Percentiles rank a stretch among this genome's conserved stretches.
Conservation (phyloP, 345 rosid species). For the Eucalyptus regnans region DNA sequence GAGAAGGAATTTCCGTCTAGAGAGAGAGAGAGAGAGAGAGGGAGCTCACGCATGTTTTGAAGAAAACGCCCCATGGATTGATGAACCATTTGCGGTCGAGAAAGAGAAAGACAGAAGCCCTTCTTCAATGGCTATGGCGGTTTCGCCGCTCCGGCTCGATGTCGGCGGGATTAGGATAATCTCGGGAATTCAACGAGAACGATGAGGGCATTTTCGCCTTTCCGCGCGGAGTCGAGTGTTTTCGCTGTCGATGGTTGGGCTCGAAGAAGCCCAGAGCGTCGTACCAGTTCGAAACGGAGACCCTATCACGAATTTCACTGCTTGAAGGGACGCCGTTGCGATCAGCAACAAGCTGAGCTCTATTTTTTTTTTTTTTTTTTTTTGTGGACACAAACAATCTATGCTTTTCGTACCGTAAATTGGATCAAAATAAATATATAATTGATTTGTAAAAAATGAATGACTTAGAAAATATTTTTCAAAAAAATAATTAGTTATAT, state of each 20-base stretch:
- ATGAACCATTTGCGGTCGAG: neutral
- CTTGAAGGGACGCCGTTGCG: neutral
- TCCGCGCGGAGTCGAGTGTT: neutral
- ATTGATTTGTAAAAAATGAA: too few relatives aligned
- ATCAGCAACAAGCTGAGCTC: neutral
- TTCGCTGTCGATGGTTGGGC: neutral
- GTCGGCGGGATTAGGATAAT: neutral
- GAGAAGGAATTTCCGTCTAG: neutral
- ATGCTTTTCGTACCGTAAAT: neutral
- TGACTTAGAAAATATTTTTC: too few relatives aligned
- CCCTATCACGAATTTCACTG: neutral
- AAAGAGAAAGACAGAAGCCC: neutral
- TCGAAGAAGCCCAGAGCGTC: neutral
- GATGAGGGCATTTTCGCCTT: neutral
- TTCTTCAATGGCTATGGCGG: neutral
- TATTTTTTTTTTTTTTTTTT: too few relatives aligned
- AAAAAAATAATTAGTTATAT: too few relatives aligned
- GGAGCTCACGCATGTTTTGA: neutral
- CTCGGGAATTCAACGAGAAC: neutral
- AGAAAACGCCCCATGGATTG: slow-evolving; percentile 6
- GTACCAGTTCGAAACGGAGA: neutral
- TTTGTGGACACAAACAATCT: too few relatives aligned
- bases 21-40: neutral
- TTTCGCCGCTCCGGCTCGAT: neutral
- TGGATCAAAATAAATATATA: too few relatives aligned